A percentile compares a stretch with the other conserved stretches of the same genome.
Conservation (phyloP, 805 yeast species). For the Metschnikowia lochheadii region DNA sequence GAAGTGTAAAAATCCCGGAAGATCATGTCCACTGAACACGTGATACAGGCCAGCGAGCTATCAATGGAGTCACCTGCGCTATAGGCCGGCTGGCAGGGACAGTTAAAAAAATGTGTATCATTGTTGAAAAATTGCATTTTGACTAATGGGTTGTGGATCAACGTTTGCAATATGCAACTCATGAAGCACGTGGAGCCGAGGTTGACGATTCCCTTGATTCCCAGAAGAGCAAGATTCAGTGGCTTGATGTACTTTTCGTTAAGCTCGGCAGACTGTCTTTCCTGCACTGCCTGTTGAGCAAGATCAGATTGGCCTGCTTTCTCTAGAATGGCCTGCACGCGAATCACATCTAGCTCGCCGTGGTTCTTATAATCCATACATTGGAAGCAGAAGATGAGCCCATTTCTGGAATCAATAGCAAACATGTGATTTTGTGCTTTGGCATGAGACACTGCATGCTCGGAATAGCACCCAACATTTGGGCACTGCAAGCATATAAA, state of each 20-base stretch:
- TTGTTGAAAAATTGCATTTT: constrained; percentile 67
- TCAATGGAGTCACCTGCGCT: constrained; percentile 21
- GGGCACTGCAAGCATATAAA: constrained; percentile 75
- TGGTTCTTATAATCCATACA: constrained; percentile 73
- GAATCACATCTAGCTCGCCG: constrained; percentile 49
- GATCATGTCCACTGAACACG: constrained; percentile 81
- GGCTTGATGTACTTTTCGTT: constrained; percentile 31
- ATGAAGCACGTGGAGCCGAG: constrained; percentile 98
- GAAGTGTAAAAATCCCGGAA: constrained; percentile 72
- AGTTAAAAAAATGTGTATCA: constrained; percentile 61
- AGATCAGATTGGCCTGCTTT: background rate
- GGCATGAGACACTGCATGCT: constrained; percentile 33
- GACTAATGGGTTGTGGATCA: constrained; percentile 86
- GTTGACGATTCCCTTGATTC: constrained; percentile 83
- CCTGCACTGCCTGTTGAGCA: constrained; percentile 5
- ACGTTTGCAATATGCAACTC: constrained; percentile 85
- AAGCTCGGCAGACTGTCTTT: constrained; percentile 3
- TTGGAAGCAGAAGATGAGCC: constrained; percentile 71
- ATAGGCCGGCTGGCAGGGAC: constrained; percentile 34
- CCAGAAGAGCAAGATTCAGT: constrained; percentile 57
- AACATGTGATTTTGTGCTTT: constrained; percentile 33
- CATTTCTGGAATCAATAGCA: constrained; percentile 60
- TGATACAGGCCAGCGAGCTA: constrained; percentile 53
- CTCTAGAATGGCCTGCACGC: constrained; percentile 24
- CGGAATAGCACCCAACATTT: constrained; percentile 61